Base-by-base conservation (phyloP, 2,329 filamentous ascomycete genomes). In the Dactylella cylindrospora region DNA sequence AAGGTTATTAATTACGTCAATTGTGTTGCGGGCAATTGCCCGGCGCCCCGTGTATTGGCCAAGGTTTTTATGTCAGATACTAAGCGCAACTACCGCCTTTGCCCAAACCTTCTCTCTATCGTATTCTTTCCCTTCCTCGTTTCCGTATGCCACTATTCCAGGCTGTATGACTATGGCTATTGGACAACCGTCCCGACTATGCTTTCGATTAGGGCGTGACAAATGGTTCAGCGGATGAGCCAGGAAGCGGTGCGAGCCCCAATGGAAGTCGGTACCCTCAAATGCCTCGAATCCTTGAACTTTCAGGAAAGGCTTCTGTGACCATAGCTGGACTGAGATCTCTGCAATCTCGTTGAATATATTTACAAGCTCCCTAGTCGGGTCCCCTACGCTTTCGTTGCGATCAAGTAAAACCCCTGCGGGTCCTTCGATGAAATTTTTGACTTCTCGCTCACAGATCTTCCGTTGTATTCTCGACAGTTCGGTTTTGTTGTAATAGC, bases 41-140 rank as follows among this genome's bases (percentile, higher is more conserved):
- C n/a, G n/a, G n/a, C n/a, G n/a, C n/a, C n/a, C n/a, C n/a, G n/a
- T n/a, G n/a, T n/a, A n/a, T n/a, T n/a, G n/a, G n/a, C n/a, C n/a
- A n/a, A n/a, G n/a, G n/a, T n/a, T n/a, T n/a, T n/a, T n/a, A n/a
- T n/a, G 32, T 13, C 17, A 35, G 32, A 43, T n/a, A 28, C 41
- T 31, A 3, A 47, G 19, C 2, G 28, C 9, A 5, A 47, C 29
- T 17, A 47, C 31, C 10, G 43, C 43, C 13, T 19, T 36, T 13
- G 43, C n/a, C 43, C 43, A 47, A 12, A 47, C 43, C 20, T 22
- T 47, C 43, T 47, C 43, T 17, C 36, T 35, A 15, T 47, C 43
- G n/a, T 47, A 47, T 15, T 47, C 43, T 9, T 23, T 20, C 20
- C 43, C 43, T 17, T 47, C 43, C 25, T 47, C 43, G n/a, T 47